These are phyloP conservation scores for Lycium barbarum DNA, from an alignment of 257 asterid genomes.

Conservation along the genomic window DNA sequence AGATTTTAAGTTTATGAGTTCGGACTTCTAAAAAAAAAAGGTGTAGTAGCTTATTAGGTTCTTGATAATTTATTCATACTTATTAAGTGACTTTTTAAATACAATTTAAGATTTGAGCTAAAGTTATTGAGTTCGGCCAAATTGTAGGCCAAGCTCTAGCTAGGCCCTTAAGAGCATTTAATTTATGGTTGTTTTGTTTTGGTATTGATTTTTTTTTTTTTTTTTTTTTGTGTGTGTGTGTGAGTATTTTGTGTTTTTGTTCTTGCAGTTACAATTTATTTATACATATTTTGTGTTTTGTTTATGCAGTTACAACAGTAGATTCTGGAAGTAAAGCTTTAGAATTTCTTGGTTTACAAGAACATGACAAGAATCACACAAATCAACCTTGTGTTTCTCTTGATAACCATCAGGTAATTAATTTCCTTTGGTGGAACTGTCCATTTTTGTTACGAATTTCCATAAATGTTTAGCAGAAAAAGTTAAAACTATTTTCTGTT, in stretches of 20 bases:
- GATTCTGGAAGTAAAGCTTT: constrained; percentile 72
- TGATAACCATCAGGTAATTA: constrained; percentile 48
- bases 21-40: too few species aligned
- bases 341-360: constrained; percentile 60
- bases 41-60: too few species aligned
- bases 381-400: constrained; percentile 46
- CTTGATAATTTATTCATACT: too few species aligned
- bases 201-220: background rate
- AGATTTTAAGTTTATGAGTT: background rate
- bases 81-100: too few species aligned
- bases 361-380: constrained; percentile 36
- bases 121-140: too few species aligned
- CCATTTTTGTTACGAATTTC: background rate
- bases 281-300: background rate
- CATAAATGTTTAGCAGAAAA: background rate
- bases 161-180: too few species aligned
- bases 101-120: too few species aligned
- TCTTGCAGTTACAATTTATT: constrained; percentile 48
- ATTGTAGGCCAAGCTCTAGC: too few species aligned
- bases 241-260: constrained; percentile 26
- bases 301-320: constrained; percentile 61
- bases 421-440: too few species aligned
- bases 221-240: background rate
- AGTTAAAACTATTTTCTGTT: background rate
- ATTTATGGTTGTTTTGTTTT: background rate